Conservation (phyloP, 2,329 filamentous ascomycete genomes). For the Epichloe typhina region DNA sequence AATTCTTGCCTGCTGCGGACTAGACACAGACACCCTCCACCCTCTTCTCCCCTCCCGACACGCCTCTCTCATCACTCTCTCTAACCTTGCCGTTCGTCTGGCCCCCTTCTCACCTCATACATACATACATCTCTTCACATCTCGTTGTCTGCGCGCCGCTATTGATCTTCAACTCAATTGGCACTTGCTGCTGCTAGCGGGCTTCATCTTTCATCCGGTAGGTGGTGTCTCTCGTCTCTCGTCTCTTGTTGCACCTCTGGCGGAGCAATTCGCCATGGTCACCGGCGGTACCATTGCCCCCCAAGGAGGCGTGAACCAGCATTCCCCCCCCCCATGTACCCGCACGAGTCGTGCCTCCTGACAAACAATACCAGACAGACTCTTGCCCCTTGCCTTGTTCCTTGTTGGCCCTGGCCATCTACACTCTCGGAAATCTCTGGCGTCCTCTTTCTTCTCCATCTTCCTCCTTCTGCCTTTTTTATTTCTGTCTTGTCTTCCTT, state of each 20-base stretch:
- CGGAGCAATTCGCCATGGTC: neutral
- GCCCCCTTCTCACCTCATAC: neutral
- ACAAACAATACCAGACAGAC: slow-evolving; percentile 2
- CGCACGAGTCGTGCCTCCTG: slow-evolving; percentile 5
- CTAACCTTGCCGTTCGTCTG: neutral
- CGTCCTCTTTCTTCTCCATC: neutral
- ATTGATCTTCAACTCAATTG: neutral
- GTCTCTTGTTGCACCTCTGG: neutral
- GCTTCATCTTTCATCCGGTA: neutral
- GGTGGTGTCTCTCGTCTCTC: neutral
- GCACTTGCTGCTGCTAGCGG: neutral
- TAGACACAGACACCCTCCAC: neutral
- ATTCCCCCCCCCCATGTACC: neutral
- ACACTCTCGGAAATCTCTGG: neutral
- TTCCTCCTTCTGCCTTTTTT: neutral
- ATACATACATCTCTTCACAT: neutral
- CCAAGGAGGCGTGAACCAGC: slow-evolving; percentile 1
- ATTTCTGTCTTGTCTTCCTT: neutral
- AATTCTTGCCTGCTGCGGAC: neutral
- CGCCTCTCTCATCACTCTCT: neutral
- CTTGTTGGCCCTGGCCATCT: neutral
- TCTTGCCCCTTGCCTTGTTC: neutral
- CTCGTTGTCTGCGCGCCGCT: neutral
- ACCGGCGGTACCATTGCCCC: neutral
- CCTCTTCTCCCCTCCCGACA: neutral